Evolutionary conservation across 345 rosid species (phyloP).

Genomic region (Alliaria petiolata): DNA sequence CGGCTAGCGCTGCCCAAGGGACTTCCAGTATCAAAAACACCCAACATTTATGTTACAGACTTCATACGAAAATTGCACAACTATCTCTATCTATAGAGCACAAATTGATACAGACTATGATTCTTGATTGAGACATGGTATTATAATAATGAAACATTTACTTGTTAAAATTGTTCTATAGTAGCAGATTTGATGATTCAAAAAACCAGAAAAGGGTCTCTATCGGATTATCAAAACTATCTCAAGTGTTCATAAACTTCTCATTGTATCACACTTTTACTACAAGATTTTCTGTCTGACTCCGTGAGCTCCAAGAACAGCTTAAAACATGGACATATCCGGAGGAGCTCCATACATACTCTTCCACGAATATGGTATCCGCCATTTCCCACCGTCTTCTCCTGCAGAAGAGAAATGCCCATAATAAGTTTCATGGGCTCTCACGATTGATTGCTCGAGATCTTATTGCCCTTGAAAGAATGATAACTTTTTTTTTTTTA

Average conservation of each 20-base stretch:
- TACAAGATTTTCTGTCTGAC: neutral
- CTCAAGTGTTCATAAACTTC: neutral
- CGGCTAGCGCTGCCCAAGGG: too few species aligned
- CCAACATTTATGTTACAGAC: neutral
- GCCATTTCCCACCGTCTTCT: slow-evolving; percentile 50
- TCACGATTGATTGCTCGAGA: neutral
- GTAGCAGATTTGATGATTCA: neutral
- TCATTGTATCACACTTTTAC: neutral
- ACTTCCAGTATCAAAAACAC: too few species aligned
- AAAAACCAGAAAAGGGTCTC: neutral
- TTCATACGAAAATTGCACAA: neutral
- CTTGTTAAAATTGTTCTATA: neutral
- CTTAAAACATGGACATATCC: slow-evolving; percentile 72
- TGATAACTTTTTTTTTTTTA: slow-evolving; percentile 34
- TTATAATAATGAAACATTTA: too few species aligned
- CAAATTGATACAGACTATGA: neutral
- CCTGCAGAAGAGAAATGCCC: slow-evolving; percentile 42
- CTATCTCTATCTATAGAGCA: too few species aligned
- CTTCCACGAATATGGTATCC: slow-evolving; percentile 75
- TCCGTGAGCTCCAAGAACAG: neutral
- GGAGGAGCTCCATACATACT: slow-evolving; percentile 90
- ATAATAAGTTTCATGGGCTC: neutral
- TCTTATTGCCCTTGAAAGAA: neutral
- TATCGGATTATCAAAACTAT: slow-evolving; percentile 1
- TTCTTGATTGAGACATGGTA: neutral